Base-by-base conservation (phyloP, 2,329 filamentous ascomycete genomes). In the Fusarium sp. region DNA sequence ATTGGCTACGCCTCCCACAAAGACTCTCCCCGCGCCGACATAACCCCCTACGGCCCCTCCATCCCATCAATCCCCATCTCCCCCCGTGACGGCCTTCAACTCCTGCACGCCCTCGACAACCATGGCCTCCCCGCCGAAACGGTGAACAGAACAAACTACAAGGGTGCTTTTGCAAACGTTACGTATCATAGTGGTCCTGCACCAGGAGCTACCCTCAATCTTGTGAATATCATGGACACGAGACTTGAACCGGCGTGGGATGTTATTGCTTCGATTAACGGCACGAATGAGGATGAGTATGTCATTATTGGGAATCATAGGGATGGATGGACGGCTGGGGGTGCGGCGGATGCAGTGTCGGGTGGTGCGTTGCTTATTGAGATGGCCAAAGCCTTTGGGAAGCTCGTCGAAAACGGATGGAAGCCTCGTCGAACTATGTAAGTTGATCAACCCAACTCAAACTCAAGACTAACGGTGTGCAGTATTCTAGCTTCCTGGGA, bases 251-350 rank as follows among this genome's bases (percentile, higher is more conserved):
- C 73, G 0, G 70, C 73, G 0, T 73, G 72, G 70, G 80, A 83
- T 68, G 82, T 84, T 32, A 83, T 86, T 51, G 83, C 84, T 17
- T 69, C 85, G 2, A 78, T 81, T 6, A 85, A 87, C 60, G 80
- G 77, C 28, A 85, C 81, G 3, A 81, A 84, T 51, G 80, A 84
- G 0, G 75, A 79, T 39, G 75, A 83, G 42, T 85, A 86, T 10
- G 79, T 88, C 22, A 79, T 88, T 35, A 81, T 88, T 30, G 87
- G 87, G 8, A 88, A 88, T 42, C 87, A 88, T 66, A 83, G 87
- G 17, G 87, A 89, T 77, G 87, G 87, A 0, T 89, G 87, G 87
- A 86, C 88, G 15, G 81, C 87, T 32, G 87, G 87, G 10, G 87
- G 87, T 8, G 87, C 87, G 3, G 85, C 84, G 1, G 87, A 89